A percentile compares a stretch with the other conserved stretches of the same genome.
phyloP scores from a whole-genome alignment of 2,329 filamentous ascomycete genomes.

The Alternaria hordeiaustralica region DNA sequence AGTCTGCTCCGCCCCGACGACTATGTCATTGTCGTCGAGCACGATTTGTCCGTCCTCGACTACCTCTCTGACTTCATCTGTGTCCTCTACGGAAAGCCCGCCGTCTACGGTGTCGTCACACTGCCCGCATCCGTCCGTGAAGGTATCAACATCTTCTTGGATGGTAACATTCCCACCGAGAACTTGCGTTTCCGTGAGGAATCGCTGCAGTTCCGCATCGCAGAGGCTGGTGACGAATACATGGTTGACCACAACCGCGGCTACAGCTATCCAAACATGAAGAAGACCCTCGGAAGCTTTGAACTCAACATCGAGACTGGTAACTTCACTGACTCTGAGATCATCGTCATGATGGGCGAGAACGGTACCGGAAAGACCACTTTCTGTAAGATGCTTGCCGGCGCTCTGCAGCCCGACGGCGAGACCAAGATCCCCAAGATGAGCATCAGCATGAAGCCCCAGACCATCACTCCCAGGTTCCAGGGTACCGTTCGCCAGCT shows the following conservation, averaged over 20 bases:
- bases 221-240: constrained; percentile 88
- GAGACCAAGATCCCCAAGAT: constrained; percentile 82
- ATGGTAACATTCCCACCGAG: constrained; percentile 97
- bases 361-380: constrained; percentile 99
- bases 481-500: constrained; percentile 95
- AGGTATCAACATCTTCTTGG: constrained; percentile 99
- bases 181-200: constrained; percentile 98
- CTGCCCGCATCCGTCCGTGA: constrained; percentile 94
- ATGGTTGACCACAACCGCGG: constrained; percentile 81
- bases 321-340: constrained; percentile 96
- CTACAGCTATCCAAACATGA: constrained; percentile 88
- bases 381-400: constrained; percentile 95
- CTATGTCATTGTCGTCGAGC: constrained; percentile 98
- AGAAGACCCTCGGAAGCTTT: constrained; percentile 91
- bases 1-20: constrained; percentile 86
- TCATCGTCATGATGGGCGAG: constrained; percentile 99
- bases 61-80: constrained; percentile 99
- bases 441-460: constrained; percentile 99
- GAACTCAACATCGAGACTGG: constrained; percentile 81
- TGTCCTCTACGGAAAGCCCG: constrained; percentile 93
- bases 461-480: constrained; percentile 99
- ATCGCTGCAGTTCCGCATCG: constrained; percentile 92
- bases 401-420: constrained; percentile 88
- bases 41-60: constrained; percentile 97
- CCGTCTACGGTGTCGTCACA: constrained; percentile 97